Conservation (phyloP, 202 grass and related monocot species). For the Zoysia matrella region DNA sequence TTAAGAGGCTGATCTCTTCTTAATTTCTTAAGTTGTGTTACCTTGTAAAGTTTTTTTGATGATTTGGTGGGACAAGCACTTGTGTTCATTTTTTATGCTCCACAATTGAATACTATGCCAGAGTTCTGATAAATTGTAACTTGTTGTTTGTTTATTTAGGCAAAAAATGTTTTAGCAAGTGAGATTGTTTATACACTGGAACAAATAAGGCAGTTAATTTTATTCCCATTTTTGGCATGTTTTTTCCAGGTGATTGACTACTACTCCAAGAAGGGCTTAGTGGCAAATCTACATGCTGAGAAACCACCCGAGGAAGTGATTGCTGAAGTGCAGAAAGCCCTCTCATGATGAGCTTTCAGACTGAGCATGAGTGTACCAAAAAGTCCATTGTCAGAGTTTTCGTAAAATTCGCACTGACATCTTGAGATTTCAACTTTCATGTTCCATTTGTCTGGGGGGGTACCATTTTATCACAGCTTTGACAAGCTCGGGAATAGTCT, state of each 20-base stretch:
- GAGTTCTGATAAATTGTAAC: background rate
- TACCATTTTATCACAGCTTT: constrained; percentile 40
- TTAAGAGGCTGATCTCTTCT: background rate
- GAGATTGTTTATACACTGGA: background rate
- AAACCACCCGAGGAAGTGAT: constrained; percentile 86
- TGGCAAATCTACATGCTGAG: constrained; percentile 70
- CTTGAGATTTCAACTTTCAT: constrained; percentile 7
- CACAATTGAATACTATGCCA: background rate
- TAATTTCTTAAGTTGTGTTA: background rate
- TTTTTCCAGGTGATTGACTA: constrained; percentile 76
- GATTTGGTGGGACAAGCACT: background rate
- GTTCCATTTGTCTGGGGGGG: background rate
- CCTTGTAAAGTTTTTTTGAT: background rate
- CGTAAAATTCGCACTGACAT: constrained; percentile 43
- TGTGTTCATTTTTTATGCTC: background rate
- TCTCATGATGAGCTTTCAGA: constrained; percentile 56
- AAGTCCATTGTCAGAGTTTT: constrained; percentile 34
- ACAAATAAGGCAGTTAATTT: background rate
- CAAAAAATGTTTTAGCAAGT: background rate
- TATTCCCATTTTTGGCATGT: no score
- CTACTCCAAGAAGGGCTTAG: constrained; percentile 35
- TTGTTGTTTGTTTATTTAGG: background rate
- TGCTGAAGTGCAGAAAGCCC: constrained; percentile 66
- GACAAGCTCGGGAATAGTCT: constrained; percentile 15
- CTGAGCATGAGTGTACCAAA: constrained; percentile 37